Percentiles rank a stretch among this genome's conserved stretches.
Conservation (phyloP, 225 moss, liverwort and hornwort species). For the Antitrichia curtipendula region DNA sequence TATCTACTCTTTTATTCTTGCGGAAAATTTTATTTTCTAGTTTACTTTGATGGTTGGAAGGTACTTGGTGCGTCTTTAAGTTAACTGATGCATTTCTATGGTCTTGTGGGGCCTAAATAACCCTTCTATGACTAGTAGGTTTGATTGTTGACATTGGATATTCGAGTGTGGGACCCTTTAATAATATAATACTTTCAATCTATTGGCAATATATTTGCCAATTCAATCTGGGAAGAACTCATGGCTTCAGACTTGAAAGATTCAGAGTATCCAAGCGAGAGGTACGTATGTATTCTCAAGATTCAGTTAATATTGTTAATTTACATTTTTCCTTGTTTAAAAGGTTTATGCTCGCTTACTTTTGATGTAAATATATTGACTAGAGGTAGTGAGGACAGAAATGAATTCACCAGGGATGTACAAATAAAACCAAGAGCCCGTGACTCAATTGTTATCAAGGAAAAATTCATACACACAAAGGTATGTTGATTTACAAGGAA, state of each 20-base stretch:
- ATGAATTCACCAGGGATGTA: slow-evolving; percentile 18
- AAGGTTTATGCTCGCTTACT: not conserved
- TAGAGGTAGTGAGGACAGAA: slow-evolving; percentile 14
- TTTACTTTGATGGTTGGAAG: slow-evolving; percentile 1
- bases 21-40: not conserved
- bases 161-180: slow-evolving; percentile 94
- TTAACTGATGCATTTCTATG: not conserved
- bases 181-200: slow-evolving; percentile 80
- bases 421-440: slow-evolving; percentile 57
- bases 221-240: slow-evolving; percentile 89
- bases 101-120: not conserved
- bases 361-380: not conserved
- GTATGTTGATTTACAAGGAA: slow-evolving; percentile 7
- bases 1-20: not conserved
- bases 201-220: slow-evolving; percentile 69
- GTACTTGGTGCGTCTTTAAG: not conserved
- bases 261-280: slow-evolving; percentile 13
- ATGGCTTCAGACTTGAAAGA: slow-evolving; percentile 14
- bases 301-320: not conserved
- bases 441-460: slow-evolving; percentile 66
- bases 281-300: not conserved
- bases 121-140: slow-evolving; percentile 14
- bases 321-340: not conserved
- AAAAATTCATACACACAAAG: slow-evolving; percentile 72
- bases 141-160: slow-evolving; percentile 85